Conservation (phyloP, 495 filamentous ascomycete species). For the Hypoxylon fuscum region DNA sequence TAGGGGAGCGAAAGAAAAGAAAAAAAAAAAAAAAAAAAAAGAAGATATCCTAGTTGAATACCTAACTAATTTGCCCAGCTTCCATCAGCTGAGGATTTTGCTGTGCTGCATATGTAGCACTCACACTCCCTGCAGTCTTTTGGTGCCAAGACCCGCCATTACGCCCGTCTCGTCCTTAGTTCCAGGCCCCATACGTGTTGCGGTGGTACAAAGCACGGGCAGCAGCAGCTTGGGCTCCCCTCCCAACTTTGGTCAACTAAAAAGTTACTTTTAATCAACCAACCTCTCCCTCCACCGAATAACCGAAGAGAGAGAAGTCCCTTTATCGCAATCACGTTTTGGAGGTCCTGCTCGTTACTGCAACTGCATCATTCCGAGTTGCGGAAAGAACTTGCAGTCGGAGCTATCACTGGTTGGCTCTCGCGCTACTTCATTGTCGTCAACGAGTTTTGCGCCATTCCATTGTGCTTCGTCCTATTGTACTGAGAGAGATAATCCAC, state of each 20-base stretch:
- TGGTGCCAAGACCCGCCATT: slow-evolving; percentile 36
- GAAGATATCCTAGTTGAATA: no score
- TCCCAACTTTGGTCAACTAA: slow-evolving; percentile 29
- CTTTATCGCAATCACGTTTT: slow-evolving; percentile 16
- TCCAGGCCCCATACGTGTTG: slow-evolving; percentile 1
- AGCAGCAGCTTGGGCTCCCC: slow-evolving; percentile 21
- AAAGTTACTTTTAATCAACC: slow-evolving; percentile 27
- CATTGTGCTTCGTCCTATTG: neutral
- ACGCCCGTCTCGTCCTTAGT: slow-evolving; percentile 18
- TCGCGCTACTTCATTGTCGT: slow-evolving; percentile 5
- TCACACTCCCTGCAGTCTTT: no score
- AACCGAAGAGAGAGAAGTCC: no score
- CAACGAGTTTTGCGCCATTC: slow-evolving; percentile 14
- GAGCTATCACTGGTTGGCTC: neutral
- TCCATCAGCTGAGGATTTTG: no score
- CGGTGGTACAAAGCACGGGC: neutral
- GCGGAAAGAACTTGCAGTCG: slow-evolving; percentile 17
- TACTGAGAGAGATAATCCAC: slow-evolving; percentile 39
- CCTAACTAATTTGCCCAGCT: no score
- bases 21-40: no score
- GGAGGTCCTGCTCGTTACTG: slow-evolving; percentile 20
- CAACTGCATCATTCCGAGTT: slow-evolving; percentile 9
- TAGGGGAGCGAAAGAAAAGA: no score
- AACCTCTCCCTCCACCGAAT: slow-evolving; percentile 25
- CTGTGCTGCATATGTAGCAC: no score